Conservation (phyloP, 345 rosid species). For the Linum trigynum region DNA sequence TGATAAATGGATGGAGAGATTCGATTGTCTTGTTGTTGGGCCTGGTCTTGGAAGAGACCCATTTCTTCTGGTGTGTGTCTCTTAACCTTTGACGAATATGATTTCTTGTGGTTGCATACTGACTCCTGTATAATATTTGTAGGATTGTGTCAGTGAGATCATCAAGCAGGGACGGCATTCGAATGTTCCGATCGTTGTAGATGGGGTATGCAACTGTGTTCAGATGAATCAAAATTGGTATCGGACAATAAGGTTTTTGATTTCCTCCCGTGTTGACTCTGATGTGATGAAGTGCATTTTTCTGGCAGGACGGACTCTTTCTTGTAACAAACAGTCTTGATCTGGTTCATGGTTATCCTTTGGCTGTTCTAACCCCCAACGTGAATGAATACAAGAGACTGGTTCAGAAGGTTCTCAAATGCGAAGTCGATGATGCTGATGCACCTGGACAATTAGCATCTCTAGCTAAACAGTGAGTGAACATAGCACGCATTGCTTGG, state of each 20-base stretch:
- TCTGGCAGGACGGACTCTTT: slow-evolving; percentile 70
- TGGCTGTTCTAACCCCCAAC: slow-evolving; percentile 84
- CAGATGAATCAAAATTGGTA: slow-evolving; percentile 1
- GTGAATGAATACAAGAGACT: slow-evolving; percentile 88
- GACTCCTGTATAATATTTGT: slow-evolving; percentile 5
- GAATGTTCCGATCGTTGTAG: slow-evolving; percentile 73
- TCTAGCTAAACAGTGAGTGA: slow-evolving; percentile 56
- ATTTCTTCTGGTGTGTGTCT: slow-evolving; percentile 55
- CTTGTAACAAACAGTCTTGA: slow-evolving; percentile 63
- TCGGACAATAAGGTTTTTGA: slow-evolving; percentile 6
- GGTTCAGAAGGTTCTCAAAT: slow-evolving; percentile 57
- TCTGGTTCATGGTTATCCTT: slow-evolving; percentile 61
- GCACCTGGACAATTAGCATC: slow-evolving; percentile 47
- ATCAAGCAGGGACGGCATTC: slow-evolving; percentile 56
- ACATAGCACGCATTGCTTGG: neutral
- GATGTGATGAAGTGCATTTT: slow-evolving; percentile 11
- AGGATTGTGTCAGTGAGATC: slow-evolving; percentile 76
- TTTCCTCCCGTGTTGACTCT: neutral
- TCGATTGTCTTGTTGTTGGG: slow-evolving; percentile 91
- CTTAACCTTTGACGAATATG: neutral
- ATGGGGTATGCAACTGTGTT: slow-evolving; percentile 53
- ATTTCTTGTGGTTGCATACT: neutral
- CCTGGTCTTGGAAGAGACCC: slow-evolving; percentile 99
- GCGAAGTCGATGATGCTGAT: slow-evolving; percentile 56
- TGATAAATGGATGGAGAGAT: slow-evolving; percentile 85